Evolutionary conservation across 352 stramenopile genomes (phyloP).

Genomic region (Globisporangium canariense): DNA sequence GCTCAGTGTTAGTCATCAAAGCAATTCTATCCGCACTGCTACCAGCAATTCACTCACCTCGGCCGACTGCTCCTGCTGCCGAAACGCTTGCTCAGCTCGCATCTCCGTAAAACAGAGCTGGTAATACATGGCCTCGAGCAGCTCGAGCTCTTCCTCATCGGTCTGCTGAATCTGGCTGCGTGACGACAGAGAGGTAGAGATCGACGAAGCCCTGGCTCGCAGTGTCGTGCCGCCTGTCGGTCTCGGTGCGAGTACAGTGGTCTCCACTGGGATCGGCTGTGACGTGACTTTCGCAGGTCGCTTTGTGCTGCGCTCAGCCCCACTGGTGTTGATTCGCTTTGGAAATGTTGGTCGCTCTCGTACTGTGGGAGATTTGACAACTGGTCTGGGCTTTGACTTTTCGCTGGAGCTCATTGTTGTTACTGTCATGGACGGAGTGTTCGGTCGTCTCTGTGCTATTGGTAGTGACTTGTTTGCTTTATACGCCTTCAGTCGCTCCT

Average conservation of each 20-base stretch:
- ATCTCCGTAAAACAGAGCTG: conserved; percentile 51
- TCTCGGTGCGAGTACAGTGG: conserved; percentile 1
- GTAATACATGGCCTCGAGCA: conserved; percentile 46
- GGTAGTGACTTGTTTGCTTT: conserved; percentile 34
- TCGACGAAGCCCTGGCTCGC: not conserved
- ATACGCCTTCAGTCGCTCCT: conserved; percentile 39
- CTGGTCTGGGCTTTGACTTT: not conserved
- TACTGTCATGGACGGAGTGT: not conserved
- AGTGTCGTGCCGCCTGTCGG: conserved; percentile 1
- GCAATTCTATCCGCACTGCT: not conserved
- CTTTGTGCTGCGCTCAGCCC: conserved; percentile 14
- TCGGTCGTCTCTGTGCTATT: conserved; percentile 2
- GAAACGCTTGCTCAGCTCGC: conserved; percentile 32
- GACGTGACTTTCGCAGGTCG: conserved; percentile 17
- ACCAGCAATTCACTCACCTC: conserved; percentile 27
- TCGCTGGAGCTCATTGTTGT: not conserved
- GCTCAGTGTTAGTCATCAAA: not conserved
- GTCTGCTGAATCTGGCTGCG: not conserved
- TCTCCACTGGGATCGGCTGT: conserved; percentile 3
- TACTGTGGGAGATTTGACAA: not conserved
- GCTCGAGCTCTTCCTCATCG: conserved; percentile 39
- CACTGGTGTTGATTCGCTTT: conserved; percentile 14
- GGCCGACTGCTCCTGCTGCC: conserved; percentile 38
- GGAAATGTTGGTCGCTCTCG: conserved; percentile 18
- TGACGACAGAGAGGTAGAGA: not conserved